These are phyloP conservation scores for Circinella minor DNA, from an alignment of 371 early-diverging fungal species.

Conservation along the genomic window DNA sequence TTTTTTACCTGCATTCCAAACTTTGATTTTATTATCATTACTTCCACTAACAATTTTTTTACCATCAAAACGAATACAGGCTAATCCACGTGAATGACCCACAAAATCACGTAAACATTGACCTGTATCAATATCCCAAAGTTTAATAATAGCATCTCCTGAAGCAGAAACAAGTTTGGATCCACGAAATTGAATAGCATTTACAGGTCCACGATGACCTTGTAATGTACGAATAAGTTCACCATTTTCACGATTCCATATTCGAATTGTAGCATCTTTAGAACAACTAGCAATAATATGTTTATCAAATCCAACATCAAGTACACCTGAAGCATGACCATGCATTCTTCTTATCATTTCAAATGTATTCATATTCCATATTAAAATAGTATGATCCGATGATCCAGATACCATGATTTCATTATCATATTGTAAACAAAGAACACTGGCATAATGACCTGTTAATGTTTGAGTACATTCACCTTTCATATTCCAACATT, in stretches of 20 bases:
- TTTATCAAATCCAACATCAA: conserved; percentile 81
- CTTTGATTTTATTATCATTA: conserved; percentile 91
- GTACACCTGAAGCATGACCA: conserved; percentile 80
- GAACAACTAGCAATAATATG: conserved; percentile 85
- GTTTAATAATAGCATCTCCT: conserved; percentile 83
- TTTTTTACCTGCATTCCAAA: conserved; percentile 84
- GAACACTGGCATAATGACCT: conserved; percentile 90
- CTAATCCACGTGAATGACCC: conserved; percentile 85
- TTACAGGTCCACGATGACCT: conserved; percentile 90
- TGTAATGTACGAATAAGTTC: conserved; percentile 64
- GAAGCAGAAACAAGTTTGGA: conserved; percentile 82
- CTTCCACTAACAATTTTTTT: conserved; percentile 90
- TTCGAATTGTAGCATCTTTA: conserved; percentile 89
- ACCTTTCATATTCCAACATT: conserved; percentile 68
- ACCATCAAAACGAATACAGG: conserved; percentile 94
- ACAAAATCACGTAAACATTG: conserved; percentile 67
- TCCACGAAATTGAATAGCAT: conserved; percentile 79
- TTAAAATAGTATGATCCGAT: conserved; percentile 85
- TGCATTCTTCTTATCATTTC: conserved; percentile 16
- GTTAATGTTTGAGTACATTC: conserved; percentile 71
- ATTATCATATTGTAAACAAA: conserved; percentile 87
- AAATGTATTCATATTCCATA: conserved; percentile 80
- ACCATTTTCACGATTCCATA: conserved; percentile 77
- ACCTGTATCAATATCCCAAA: conserved; percentile 85
- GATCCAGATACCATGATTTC: conserved; percentile 88